These are phyloP conservation scores for Avicennia marina DNA, from an alignment of 257 asterid genomes.

Conservation along the genomic window DNA sequence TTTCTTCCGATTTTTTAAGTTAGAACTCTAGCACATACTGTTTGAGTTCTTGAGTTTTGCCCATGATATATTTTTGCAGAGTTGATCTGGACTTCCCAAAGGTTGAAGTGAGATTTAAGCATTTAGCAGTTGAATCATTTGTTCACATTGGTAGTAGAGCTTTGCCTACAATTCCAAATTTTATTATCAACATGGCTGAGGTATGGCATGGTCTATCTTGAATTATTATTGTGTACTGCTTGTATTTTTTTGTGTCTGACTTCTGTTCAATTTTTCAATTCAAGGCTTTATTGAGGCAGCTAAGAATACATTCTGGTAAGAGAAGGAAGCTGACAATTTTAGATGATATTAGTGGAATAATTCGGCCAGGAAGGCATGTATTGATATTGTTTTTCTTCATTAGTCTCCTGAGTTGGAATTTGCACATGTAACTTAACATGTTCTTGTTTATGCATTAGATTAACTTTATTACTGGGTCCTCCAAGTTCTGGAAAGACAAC, in stretches of 20 bases:
- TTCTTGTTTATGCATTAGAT: constrained; percentile 41
- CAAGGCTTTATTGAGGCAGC: constrained; percentile 71
- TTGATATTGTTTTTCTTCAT: constrained; percentile 3
- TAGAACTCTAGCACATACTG: background rate
- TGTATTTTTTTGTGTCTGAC: constrained; percentile 22
- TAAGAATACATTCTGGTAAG: constrained; percentile 54
- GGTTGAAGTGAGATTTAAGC: constrained; percentile 82
- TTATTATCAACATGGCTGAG: constrained; percentile 81
- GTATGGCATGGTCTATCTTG: constrained; percentile 27
- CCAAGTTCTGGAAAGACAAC: constrained; percentile 99
- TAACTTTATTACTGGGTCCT: constrained; percentile 87
- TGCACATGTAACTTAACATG: constrained; percentile 18
- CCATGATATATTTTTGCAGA: constrained; percentile 40
- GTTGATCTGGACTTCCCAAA: constrained; percentile 88
- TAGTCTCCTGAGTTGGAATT: constrained; percentile 15
- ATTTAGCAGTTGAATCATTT: constrained; percentile 65
- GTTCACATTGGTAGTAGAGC: constrained; percentile 90
- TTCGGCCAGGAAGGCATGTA: constrained; percentile 89
- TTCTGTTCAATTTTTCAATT: constrained; percentile 16
- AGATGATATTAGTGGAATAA: constrained; percentile 80
- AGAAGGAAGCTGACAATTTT: constrained; percentile 64
- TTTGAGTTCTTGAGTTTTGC: constrained; percentile 7
- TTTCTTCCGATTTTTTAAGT: background rate
- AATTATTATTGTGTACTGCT: background rate
- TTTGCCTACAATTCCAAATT: constrained; percentile 89